Conservation (phyloP, 2,329 filamentous ascomycete genomes). For the Sarocladium oryzae region DNA sequence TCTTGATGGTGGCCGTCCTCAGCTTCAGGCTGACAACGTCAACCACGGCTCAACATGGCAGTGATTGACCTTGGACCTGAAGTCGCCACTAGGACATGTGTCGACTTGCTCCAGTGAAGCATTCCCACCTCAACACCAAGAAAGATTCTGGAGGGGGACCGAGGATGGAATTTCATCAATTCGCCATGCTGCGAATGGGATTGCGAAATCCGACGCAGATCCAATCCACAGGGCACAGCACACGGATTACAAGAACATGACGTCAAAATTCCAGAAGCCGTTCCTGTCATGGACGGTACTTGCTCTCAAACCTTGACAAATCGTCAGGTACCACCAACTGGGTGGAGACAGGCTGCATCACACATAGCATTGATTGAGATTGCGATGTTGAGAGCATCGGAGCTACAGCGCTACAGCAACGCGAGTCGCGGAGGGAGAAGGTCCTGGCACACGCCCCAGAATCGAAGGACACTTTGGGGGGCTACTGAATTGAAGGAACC, state of each 20-base stretch:
- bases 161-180: not conserved
- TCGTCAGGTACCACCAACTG: too few relatives aligned
- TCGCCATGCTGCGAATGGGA: not conserved
- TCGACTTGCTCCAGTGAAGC: not conserved
- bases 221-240: not conserved
- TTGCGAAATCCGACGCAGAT: not conserved
- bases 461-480: not conserved
- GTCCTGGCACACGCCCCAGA: too few relatives aligned
- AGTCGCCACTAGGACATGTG: not conserved
- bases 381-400: too few relatives aligned
- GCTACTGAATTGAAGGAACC: not conserved
- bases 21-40: too few relatives aligned
- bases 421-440: too few relatives aligned
- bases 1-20: too few relatives aligned
- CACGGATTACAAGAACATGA: not conserved
- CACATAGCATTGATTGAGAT: too few relatives aligned
- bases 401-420: too few relatives aligned
- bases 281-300: too few relatives aligned
- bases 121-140: not conserved
- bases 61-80: not conserved
- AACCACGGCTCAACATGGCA: not conserved
- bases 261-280: too few relatives aligned
- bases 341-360: too few relatives aligned
- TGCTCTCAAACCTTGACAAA: too few relatives aligned
- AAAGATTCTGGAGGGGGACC: not conserved